These are phyloP conservation scores for Neostapfia colusana DNA, from an alignment of 176 grass and related monocot genomes.

Conservation along the genomic window DNA sequence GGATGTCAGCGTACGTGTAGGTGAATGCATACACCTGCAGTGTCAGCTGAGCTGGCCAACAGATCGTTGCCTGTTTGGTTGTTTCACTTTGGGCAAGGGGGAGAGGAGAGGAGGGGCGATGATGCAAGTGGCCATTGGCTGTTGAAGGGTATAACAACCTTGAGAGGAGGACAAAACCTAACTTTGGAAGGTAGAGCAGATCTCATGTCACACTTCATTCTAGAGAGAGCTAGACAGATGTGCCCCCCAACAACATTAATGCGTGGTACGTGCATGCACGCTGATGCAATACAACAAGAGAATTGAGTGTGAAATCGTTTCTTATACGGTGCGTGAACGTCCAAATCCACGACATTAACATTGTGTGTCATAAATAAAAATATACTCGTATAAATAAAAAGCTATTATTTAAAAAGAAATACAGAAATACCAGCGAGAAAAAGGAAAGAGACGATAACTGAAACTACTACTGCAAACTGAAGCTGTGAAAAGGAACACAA, in stretches of 20 bases:
- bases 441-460: not conserved
- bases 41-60: constrained; percentile 12
- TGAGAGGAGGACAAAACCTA: constrained; percentile 61
- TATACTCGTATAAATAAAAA: not conserved
- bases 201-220: constrained; percentile 47
- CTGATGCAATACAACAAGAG: constrained; percentile 15
- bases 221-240: constrained; percentile 22
- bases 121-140: constrained; percentile 38
- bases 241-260: constrained; percentile 33
- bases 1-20: not conserved
- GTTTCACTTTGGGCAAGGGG: constrained; percentile 35
- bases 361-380: not conserved
- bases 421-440: not conserved
- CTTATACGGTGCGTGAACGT: not conserved
- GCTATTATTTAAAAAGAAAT: constrained; percentile 19
- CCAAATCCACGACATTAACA: constrained; percentile 19
- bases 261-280: not conserved
- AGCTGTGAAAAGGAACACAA: no score
- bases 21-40: no score
- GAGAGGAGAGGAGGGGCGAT: not conserved
- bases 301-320: constrained; percentile 23
- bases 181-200: constrained; percentile 54
- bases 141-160: constrained; percentile 63
- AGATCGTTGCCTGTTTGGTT: not conserved
- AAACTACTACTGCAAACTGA: not conserved